These are phyloP conservation scores for Juncus effusus DNA, from an alignment of 176 grass and related monocot species.

Conservation along the genomic window DNA sequence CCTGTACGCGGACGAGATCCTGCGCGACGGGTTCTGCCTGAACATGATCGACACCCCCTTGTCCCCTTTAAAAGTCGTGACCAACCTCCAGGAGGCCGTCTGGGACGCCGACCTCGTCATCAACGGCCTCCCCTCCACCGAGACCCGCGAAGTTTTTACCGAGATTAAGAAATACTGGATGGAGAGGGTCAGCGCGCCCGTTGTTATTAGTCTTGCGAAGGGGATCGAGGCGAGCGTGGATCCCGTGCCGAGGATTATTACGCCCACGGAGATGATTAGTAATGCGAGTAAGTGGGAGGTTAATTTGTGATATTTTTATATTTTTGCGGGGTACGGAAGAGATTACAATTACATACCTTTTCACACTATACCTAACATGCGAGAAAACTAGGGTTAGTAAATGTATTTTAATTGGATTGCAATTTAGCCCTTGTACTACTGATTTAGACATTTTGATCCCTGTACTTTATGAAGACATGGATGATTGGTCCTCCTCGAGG, in stretches of 20 bases:
- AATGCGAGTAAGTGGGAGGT: conserved; percentile 60
- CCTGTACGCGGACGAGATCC: conserved; percentile 90
- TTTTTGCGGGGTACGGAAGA: neutral
- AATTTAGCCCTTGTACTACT: too few relatives aligned
- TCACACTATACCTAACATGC: too few relatives aligned
- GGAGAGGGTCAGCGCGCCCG: conserved; percentile 62
- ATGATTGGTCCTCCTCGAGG: too few relatives aligned
- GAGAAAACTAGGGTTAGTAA: neutral
- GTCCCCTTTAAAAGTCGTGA: conserved; percentile 94
- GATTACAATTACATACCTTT: too few relatives aligned
- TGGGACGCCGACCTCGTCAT: conserved; percentile 97
- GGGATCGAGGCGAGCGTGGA: conserved; percentile 87
- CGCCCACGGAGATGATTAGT: conserved; percentile 93
- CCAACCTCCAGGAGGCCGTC: conserved; percentile 93
- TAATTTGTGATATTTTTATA: neutral
- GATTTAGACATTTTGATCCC: too few relatives aligned
- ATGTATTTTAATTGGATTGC: too few relatives aligned
- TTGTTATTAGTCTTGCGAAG: conserved; percentile 87
- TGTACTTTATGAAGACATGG: too few relatives aligned
- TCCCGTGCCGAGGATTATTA: conserved; percentile 81
- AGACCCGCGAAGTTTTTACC: conserved; percentile 82
- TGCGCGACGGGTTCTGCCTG: conserved; percentile 87
- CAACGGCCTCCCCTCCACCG: conserved; percentile 87
- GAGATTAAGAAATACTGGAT: conserved; percentile 87
- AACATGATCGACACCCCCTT: conserved; percentile 98